Conservation (phyloP, 768 basidiomycete genomes). For the Psilocybe cubensis region DNA sequence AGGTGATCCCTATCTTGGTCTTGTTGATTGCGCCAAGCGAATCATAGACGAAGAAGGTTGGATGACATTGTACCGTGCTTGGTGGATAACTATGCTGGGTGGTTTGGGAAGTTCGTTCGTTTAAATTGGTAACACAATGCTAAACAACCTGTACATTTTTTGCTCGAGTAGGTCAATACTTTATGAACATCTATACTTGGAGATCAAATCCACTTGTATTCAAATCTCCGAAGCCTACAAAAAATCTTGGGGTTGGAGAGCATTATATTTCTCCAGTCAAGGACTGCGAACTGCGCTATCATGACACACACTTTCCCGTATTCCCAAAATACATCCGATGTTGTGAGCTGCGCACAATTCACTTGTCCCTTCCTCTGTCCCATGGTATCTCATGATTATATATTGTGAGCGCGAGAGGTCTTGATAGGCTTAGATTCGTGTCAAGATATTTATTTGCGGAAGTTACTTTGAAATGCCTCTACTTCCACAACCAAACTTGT, state of each 20-base stretch:
- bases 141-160: background rate
- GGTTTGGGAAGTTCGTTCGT: slow-evolving; percentile 60
- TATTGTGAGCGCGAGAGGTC: background rate
- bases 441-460: background rate
- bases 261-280: background rate
- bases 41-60: slow-evolving; percentile 83
- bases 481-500: background rate
- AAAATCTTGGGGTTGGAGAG: background rate
- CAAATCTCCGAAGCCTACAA: background rate
- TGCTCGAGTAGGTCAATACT: background rate
- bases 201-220: background rate
- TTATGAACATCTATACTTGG: background rate
- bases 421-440: background rate
- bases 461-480: background rate
- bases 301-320: background rate
- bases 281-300: background rate
- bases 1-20: slow-evolving; percentile 76
- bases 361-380: background rate
- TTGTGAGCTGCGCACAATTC: background rate
- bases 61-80: slow-evolving; percentile 75
- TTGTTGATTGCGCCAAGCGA: slow-evolving; percentile 75
- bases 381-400: background rate
- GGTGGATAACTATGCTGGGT: slow-evolving; percentile 81
- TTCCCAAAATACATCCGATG: background rate
- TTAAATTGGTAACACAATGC: slow-evolving; percentile 23